phyloP scores from a whole-genome alignment of 2,329 filamentous ascomycete species.

The Colletotrichum graminicola region DNA sequence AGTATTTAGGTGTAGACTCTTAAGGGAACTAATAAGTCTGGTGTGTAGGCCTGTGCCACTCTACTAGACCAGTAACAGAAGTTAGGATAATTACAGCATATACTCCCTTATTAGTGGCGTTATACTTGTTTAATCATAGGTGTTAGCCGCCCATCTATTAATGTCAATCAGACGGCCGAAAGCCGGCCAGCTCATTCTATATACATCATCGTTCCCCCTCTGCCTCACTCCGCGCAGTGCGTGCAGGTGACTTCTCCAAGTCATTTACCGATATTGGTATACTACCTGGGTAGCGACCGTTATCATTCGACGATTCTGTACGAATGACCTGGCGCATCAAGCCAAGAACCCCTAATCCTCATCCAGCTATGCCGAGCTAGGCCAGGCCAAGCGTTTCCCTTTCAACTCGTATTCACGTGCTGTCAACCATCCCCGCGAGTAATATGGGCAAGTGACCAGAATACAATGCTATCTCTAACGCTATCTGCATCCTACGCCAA shows the following conservation, averaged over 20 bases:
- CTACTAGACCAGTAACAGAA: no score
- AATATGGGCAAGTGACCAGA: slow-evolving; percentile 26
- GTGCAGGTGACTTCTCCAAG: not conserved
- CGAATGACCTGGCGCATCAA: not conserved
- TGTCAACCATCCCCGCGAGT: not conserved
- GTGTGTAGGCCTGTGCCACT: no score
- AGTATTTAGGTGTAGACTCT: no score
- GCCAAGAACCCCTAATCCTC: not conserved
- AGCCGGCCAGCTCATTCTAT: no score
- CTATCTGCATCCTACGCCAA: slow-evolving; percentile 3
- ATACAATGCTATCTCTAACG: slow-evolving; percentile 5
- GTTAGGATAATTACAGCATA: no score
- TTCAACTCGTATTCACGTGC: slow-evolving; percentile 30
- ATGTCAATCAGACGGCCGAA: no score
- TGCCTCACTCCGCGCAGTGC: not conserved
- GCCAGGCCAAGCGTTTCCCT: slow-evolving; percentile 3
- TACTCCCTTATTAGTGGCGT: no score
- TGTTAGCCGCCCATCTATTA: no score
- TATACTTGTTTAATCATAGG: no score
- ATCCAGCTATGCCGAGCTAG: not conserved
- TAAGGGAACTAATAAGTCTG: no score
- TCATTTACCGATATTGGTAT: not conserved
- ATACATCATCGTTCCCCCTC: not conserved
- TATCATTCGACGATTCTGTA: not conserved
- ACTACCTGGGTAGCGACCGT: no score